These are phyloP conservation scores for Durio zibethinus DNA, from an alignment of 345 rosid species.

Conservation along the genomic window DNA sequence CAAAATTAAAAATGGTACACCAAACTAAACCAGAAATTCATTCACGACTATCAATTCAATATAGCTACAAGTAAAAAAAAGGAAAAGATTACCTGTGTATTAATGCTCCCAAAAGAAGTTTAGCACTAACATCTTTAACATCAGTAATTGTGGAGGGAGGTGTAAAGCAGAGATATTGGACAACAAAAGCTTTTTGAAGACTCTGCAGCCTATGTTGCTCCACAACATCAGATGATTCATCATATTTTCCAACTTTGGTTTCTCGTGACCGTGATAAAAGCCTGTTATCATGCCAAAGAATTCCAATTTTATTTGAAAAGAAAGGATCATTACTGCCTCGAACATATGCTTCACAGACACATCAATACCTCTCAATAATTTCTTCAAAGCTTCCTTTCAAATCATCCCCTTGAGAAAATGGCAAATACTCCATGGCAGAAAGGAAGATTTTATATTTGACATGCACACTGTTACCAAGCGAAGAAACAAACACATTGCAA, in stretches of 20 bases:
- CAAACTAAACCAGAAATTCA: background rate
- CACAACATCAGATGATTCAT: slow-evolving; percentile 70
- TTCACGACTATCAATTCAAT: background rate
- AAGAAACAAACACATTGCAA: background rate
- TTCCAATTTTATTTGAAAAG: background rate
- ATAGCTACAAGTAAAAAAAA: background rate
- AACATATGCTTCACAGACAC: slow-evolving; percentile 15
- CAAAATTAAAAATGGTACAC: background rate
- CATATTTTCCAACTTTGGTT: slow-evolving; percentile 71
- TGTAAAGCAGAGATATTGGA: slow-evolving; percentile 98
- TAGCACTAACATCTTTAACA: slow-evolving; percentile 61
- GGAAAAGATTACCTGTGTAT: slow-evolving; percentile 64
- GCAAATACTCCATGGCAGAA: slow-evolving; percentile 85
- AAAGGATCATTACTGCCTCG: slow-evolving; percentile 18
- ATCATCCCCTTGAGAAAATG: slow-evolving; percentile 66
- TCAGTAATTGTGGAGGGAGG: slow-evolving; percentile 80
- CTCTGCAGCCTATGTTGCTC: slow-evolving; percentile 93
- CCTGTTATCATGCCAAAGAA: slow-evolving; percentile 40
- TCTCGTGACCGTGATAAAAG: slow-evolving; percentile 87
- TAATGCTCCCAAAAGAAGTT: slow-evolving; percentile 74
- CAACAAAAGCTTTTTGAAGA: slow-evolving; percentile 87
- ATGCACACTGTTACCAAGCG: slow-evolving; percentile 55
- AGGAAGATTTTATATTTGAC: slow-evolving; percentile 88
- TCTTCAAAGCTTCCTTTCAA: slow-evolving; percentile 91
- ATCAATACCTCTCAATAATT: slow-evolving; percentile 79